These are phyloP conservation scores for Aspergillus uvarum DNA, from an alignment of 2,329 filamentous ascomycete genomes.

Conservation along the genomic window DNA sequence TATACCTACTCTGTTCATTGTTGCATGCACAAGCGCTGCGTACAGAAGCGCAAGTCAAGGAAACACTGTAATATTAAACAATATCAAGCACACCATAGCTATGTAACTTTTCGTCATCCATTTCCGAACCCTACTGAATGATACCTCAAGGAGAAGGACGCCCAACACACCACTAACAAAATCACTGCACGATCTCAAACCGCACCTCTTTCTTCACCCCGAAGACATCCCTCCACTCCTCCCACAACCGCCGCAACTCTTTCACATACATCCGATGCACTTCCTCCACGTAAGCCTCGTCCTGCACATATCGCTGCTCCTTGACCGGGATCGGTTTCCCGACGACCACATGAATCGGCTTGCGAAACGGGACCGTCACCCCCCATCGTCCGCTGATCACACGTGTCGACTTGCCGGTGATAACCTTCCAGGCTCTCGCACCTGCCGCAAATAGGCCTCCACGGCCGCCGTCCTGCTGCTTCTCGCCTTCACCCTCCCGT, in stretches of 20 bases:
- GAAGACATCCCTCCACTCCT: background rate
- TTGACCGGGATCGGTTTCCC: slow-evolving; percentile 69
- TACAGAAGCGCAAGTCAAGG: no score
- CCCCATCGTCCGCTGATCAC: slow-evolving; percentile 67
- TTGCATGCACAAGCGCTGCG: no score
- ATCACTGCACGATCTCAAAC: background rate
- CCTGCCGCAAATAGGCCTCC: slow-evolving; percentile 61
- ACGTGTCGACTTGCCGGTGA: slow-evolving; percentile 56
- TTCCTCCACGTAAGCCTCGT: slow-evolving; percentile 25
- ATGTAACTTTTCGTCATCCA: background rate
- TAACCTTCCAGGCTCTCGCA: background rate
- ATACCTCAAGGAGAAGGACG: background rate
- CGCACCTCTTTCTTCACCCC: background rate
- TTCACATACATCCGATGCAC: slow-evolving; percentile 13
- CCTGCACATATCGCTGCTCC: slow-evolving; percentile 54
- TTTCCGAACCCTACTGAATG: background rate
- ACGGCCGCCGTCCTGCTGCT: slow-evolving; percentile 50
- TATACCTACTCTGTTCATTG: no score
- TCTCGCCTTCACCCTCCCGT: slow-evolving; percentile 41
- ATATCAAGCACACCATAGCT: background rate
- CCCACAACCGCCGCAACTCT: slow-evolving; percentile 1
- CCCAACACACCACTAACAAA: no score
- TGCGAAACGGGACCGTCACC: slow-evolving; percentile 76
- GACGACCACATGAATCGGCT: slow-evolving; percentile 76
- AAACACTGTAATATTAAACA: no score